phyloP scores from a whole-genome alignment of 129 eudicot species.

The Ambrosia artemisiifolia region DNA sequence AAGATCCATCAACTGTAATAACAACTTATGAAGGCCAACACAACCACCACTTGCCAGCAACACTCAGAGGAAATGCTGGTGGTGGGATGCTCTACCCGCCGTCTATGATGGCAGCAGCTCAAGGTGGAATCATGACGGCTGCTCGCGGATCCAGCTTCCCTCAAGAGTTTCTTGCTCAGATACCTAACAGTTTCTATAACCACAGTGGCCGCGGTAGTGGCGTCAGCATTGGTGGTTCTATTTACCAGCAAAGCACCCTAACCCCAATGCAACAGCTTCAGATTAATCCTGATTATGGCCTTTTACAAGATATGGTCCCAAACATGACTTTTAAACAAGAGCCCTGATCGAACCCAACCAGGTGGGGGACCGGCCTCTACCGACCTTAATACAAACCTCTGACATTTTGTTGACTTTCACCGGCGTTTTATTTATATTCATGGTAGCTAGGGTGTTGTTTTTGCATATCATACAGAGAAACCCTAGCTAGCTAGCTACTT shows the following conservation, averaged over 20 bases:
- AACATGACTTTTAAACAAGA: slow-evolving; percentile 61
- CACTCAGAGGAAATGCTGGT: slow-evolving; percentile 63
- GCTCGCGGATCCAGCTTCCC: slow-evolving; percentile 36
- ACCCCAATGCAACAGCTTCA: slow-evolving; percentile 33
- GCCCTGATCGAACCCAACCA: slow-evolving; percentile 41
- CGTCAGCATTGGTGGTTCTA: slow-evolving; percentile 12
- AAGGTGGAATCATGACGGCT: slow-evolving; percentile 13
- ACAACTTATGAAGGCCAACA: slow-evolving; percentile 95
- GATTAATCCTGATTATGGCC: slow-evolving; percentile 53
- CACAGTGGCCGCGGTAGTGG: slow-evolving; percentile 4
- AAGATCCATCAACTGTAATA: slow-evolving; percentile 79
- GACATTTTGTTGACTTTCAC: slow-evolving; percentile 29
- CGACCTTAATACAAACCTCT: slow-evolving; percentile 2
- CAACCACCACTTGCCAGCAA: slow-evolving; percentile 82
- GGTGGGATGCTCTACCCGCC: slow-evolving; percentile 54
- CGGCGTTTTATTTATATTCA: slow-evolving; percentile 3
- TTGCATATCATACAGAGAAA: slow-evolving; percentile 11
- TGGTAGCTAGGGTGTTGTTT: slow-evolving; percentile 22
- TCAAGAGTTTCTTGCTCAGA: slow-evolving; percentile 42
- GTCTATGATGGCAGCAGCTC: slow-evolving; percentile 34
- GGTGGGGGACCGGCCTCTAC: slow-evolving; percentile 3
- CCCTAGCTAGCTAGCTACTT: not conserved
- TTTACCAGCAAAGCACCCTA: slow-evolving; percentile 33
- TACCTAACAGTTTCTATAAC: slow-evolving; percentile 30
- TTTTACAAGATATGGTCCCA: slow-evolving; percentile 81